Conservation (phyloP, 2,329 filamentous ascomycete genomes). For the Coniochaeta pulveracea region DNA sequence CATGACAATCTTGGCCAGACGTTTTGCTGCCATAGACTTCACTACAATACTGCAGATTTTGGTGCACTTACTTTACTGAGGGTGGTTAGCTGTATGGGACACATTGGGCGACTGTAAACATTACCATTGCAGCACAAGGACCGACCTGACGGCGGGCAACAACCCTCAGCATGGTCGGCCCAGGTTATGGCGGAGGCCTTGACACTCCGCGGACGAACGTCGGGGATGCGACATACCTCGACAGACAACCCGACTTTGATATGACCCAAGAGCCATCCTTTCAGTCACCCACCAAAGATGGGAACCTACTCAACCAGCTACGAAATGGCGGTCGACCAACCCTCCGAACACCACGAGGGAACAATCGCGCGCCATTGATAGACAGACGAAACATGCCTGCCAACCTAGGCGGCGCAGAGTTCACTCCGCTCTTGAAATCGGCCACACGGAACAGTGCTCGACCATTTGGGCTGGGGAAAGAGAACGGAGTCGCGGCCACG, state of each 20-base stretch:
- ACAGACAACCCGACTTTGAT: slow-evolving; percentile 60
- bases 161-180: slow-evolving; percentile 44
- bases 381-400: slow-evolving; percentile 61
- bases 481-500: slow-evolving; percentile 45
- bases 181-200: slow-evolving; percentile 52
- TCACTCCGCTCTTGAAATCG: slow-evolving; percentile 85
- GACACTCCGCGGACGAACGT: slow-evolving; percentile 79
- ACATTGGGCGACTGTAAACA: too few species aligned
- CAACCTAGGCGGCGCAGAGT: slow-evolving; percentile 61
- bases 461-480: slow-evolving; percentile 44
- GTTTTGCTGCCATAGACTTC: too few species aligned
- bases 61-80: too few species aligned
- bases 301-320: slow-evolving; percentile 66
- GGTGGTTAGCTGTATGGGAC: too few species aligned
- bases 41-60: too few species aligned
- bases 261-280: slow-evolving; percentile 85
- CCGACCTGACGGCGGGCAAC: too few species aligned
- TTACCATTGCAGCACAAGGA: too few species aligned
- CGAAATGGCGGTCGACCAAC: slow-evolving; percentile 52
- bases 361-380: slow-evolving; percentile 51
- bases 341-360: slow-evolving; percentile 62
- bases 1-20: too few species aligned
- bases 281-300: slow-evolving; percentile 64
- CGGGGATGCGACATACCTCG: slow-evolving; percentile 75
- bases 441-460: slow-evolving; percentile 62